Conservation (phyloP, 352 stramenopile species). For the Pythium apleroticum region DNA sequence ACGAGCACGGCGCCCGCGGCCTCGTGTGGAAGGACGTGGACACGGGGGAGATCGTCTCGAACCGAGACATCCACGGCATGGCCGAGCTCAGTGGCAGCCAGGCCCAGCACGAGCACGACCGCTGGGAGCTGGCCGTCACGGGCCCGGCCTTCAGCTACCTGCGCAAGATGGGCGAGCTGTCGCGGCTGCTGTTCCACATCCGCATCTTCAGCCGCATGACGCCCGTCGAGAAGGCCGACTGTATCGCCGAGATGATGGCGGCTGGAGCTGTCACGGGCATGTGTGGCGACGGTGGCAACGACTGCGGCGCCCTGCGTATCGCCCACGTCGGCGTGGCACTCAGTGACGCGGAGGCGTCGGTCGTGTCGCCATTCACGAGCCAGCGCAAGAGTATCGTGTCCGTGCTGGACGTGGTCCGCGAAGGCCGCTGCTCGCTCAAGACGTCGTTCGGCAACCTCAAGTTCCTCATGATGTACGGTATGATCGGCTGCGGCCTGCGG, state of each 20-base stretch:
- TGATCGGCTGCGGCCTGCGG: constrained; percentile 49
- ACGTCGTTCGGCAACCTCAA: constrained; percentile 86
- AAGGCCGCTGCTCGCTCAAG: constrained; percentile 84
- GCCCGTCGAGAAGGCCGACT: constrained; percentile 64
- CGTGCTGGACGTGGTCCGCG: constrained; percentile 80
- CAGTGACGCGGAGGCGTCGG: constrained; percentile 87
- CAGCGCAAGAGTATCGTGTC: constrained; percentile 70
- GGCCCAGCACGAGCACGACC: constrained; percentile 20
- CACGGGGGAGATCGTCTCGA: constrained; percentile 46
- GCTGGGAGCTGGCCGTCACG: constrained; percentile 58
- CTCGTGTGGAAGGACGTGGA: constrained; percentile 75
- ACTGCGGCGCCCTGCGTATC: constrained; percentile 90
- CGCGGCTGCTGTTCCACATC: constrained; percentile 56
- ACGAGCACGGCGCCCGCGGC: constrained; percentile 24
- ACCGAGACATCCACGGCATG: constrained; percentile 50
- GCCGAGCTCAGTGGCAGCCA: constrained; percentile 33
- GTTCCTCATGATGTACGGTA: constrained; percentile 88
- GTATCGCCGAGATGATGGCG: constrained; percentile 66
- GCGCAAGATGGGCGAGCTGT: constrained; percentile 57
- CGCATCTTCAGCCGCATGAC: constrained; percentile 84
- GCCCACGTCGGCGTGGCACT: constrained; percentile 89
- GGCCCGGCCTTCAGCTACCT: constrained; percentile 71
- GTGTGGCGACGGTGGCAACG: constrained; percentile 87
- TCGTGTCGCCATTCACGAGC: constrained; percentile 78
- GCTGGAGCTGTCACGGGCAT: constrained; percentile 73